Percentiles rank a stretch among this genome's conserved stretches.
phyloP scores from a whole-genome alignment of 106 monocot genomes.

The Cymbidium sinense region DNA sequence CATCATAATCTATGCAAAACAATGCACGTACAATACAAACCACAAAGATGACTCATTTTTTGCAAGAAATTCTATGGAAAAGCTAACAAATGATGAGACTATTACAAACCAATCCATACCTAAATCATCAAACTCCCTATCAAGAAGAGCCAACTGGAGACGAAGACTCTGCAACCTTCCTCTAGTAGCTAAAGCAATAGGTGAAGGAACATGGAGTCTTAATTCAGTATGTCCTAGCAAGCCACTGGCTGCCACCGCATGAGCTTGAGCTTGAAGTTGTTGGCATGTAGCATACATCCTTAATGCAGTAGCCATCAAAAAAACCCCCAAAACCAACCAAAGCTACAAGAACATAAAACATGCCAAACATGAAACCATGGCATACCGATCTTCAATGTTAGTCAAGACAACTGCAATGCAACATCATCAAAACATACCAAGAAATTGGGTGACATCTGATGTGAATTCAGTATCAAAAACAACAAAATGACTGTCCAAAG shows the following conservation, averaged over 20 bases:
- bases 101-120: constrained; percentile 15
- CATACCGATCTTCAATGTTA: neutral
- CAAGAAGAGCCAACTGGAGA: constrained; percentile 86
- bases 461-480: constrained; percentile 58
- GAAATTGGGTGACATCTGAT: constrained; percentile 92
- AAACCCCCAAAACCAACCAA: constrained; percentile 54
- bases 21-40: neutral
- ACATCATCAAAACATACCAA: constrained; percentile 35
- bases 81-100: neutral
- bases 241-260: constrained; percentile 52
- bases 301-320: constrained; percentile 40
- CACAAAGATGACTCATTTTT: neutral
- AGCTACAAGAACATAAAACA: constrained; percentile 22
- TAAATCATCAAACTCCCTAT: constrained; percentile 92
- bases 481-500: constrained; percentile 38
- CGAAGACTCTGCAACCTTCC: constrained; percentile 55
- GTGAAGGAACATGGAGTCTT: constrained; percentile 64
- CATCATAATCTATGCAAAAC: constrained; percentile 73
- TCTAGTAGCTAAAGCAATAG: constrained; percentile 44
- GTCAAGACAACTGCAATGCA: neutral
- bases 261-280: constrained; percentile 88
- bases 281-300: constrained; percentile 80
- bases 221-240: constrained; percentile 88
- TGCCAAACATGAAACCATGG: neutral
- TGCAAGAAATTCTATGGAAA: neutral